These are phyloP conservation scores for Ganoderma boninense DNA, from an alignment of 1,284 basidiomycete species.

Conservation along the genomic window DNA sequence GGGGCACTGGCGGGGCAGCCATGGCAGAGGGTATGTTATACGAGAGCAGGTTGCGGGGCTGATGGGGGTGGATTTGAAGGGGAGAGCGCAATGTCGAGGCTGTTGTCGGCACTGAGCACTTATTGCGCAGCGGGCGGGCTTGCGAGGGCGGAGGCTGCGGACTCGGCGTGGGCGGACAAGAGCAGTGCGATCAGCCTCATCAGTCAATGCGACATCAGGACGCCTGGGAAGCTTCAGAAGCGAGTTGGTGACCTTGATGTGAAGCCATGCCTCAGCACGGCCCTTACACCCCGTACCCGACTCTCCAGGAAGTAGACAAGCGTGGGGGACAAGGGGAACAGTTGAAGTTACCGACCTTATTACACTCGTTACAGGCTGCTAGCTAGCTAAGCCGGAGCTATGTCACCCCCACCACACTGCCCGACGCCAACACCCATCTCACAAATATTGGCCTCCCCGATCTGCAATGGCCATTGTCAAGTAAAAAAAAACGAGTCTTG, in stretches of 20 bases:
- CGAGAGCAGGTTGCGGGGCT: neutral
- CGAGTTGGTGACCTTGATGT: no score
- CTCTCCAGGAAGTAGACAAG: no score
- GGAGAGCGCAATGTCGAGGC: slow-evolving; percentile 5
- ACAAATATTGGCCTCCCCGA: neutral
- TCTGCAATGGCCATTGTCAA: neutral
- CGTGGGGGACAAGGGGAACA: no score
- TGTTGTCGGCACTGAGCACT: slow-evolving; percentile 9
- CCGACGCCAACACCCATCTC: neutral
- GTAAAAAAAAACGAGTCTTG: neutral
- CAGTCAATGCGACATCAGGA: neutral
- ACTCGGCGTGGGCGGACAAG: neutral
- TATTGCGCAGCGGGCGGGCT: neutral
- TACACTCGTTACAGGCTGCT: neutral
- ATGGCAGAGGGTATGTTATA: slow-evolving; percentile 20
- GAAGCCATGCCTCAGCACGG: no score
- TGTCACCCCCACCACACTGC: no score
- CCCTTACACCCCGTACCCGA: neutral
- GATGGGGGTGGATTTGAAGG: neutral
- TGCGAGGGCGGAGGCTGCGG: neutral
- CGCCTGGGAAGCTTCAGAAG: no score
- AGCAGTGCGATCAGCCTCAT: neutral
- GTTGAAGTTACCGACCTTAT: no score
- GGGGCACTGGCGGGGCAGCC: slow-evolving; percentile 41
- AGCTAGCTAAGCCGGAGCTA: neutral